These are phyloP conservation scores for Didymella sp. DNA, from an alignment of 2,329 filamentous ascomycete genomes.

Conservation along the genomic window DNA sequence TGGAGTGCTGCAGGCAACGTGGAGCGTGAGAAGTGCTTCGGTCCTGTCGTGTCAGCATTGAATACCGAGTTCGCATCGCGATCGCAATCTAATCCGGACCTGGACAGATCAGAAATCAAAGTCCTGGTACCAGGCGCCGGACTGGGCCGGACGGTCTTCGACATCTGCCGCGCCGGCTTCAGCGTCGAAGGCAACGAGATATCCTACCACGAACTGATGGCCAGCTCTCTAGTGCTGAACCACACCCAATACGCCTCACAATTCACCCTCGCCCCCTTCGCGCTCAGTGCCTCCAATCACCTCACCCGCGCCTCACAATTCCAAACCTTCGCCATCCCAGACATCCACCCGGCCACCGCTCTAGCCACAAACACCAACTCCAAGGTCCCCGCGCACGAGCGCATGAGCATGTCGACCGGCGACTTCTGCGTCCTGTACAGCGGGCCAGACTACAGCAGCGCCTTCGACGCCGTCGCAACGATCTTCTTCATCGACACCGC, in stretches of 20 bases:
- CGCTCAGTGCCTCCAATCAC: slow-evolving; percentile 88
- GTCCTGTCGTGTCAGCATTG: slow-evolving; percentile 73
- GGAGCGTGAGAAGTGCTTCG: slow-evolving; percentile 81
- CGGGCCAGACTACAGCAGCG: slow-evolving; percentile 63
- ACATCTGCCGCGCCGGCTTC: slow-evolving; percentile 77
- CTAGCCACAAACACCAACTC: slow-evolving; percentile 37
- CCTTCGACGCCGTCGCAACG: slow-evolving; percentile 83
- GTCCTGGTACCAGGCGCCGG: slow-evolving; percentile 91
- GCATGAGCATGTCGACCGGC: slow-evolving; percentile 91
- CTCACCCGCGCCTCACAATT: slow-evolving; percentile 76
- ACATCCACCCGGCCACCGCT: slow-evolving; percentile 62
- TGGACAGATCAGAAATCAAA: slow-evolving; percentile 56
- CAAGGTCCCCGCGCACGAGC: slow-evolving; percentile 57
- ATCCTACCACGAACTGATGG: slow-evolving; percentile 94
- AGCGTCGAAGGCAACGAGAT: slow-evolving; percentile 88
- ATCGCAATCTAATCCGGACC: slow-evolving; percentile 19
- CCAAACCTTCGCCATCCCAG: slow-evolving; percentile 75
- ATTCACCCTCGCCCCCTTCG: slow-evolving; percentile 83
- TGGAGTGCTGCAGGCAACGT: slow-evolving; percentile 80
- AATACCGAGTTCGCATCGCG: slow-evolving; percentile 53
- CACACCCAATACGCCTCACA: slow-evolving; percentile 65
- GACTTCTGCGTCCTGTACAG: slow-evolving; percentile 91
- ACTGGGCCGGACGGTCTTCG: slow-evolving; percentile 86
- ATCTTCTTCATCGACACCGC: slow-evolving; percentile 98
- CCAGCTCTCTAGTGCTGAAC: slow-evolving; percentile 79